Base-by-base conservation (phyloP, 306 rosid species). In the Heteromeles arbutifolia region DNA sequence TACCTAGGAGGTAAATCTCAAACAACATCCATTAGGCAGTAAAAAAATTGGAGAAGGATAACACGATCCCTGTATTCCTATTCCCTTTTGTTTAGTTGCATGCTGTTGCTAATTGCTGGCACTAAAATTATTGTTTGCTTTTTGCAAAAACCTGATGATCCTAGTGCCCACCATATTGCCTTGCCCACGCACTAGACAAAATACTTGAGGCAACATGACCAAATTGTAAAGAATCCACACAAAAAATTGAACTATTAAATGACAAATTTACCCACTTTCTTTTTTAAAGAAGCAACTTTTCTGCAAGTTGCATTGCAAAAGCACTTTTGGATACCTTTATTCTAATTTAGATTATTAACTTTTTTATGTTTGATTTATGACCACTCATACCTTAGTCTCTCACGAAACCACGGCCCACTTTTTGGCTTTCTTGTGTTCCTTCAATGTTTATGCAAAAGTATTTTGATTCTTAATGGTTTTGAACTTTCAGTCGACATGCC, bases 261-360 rank as follows among this genome's bases (percentile, higher is more conserved):
- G 80, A 75, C 79, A 77, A 82, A 72, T 65, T 21, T 82, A 81
- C 74, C 85, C 85, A 29, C 81, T 68, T 74, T 69, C 74, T 70
- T 31, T 79, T 15, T 15, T 18, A 77, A 70, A 41, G 29, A 53
- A 45, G n/a, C 72, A 77, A 75, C 86, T 82, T 84, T 80, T 69
- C 21, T 77, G 88, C 84, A 83, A 83, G 75, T 88, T 88, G 88
- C 82, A 67, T 50, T 25, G 77, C 78, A 74, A 64, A 73, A 78
- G 79, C 89, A 82, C 87, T 81, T 59, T 58, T 24, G 24, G 56
- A 76, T n/a, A 52, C 88, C 88, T 82, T 84, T 77, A 77, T 85
- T 88, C 80, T 74, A 75, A 76, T 74, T 85, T 74, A 74, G 26
- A 58, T 73, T 18, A 6, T 24, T 44, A 25, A 73, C 39, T 73